These are phyloP conservation scores for Astragalus membranaceus DNA, from an alignment of 306 rosid genomes.

Conservation along the genomic window DNA sequence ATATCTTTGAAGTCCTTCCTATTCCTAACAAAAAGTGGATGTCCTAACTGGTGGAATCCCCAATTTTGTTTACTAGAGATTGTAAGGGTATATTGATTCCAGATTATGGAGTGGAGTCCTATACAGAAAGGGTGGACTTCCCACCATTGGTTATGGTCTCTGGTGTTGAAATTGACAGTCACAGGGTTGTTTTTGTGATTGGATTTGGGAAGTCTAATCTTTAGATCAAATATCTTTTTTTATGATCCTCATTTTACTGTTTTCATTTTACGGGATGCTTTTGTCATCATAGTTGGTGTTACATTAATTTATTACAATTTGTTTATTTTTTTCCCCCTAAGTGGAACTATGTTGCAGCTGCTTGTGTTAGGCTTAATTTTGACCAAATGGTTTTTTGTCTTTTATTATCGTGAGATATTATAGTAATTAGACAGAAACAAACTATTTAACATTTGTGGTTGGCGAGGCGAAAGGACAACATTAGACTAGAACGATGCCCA, in stretches of 20 bases:
- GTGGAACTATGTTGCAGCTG: neutral
- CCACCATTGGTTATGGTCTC: constrained; percentile 17
- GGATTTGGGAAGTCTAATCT: constrained; percentile 24
- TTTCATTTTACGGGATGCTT: constrained; percentile 18
- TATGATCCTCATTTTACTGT: neutral
- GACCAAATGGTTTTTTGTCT: neutral
- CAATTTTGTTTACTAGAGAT: constrained; percentile 26
- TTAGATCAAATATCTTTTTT: constrained; percentile 14
- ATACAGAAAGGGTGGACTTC: neutral
- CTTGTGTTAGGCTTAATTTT: neutral
- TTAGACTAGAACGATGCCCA: too few relatives aligned
- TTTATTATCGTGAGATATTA: neutral
- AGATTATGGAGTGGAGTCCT: constrained; percentile 20
- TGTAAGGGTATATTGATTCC: neutral
- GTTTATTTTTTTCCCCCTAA: constrained; percentile 12
- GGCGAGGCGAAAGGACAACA: too few relatives aligned
- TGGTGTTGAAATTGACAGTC: constrained; percentile 12
- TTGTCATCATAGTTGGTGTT: constrained; percentile 24
- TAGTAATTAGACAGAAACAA: neutral
- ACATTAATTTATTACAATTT: constrained; percentile 20
- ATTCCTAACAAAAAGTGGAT: constrained; percentile 23
- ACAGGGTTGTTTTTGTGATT: constrained; percentile 20
- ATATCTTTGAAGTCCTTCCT: constrained; percentile 47
- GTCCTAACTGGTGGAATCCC: constrained; percentile 24
- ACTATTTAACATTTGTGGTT: neutral